Evolutionary conservation across 352 stramenopile genomes (phyloP).

Genomic region (Phytopythium delawarense): DNA sequence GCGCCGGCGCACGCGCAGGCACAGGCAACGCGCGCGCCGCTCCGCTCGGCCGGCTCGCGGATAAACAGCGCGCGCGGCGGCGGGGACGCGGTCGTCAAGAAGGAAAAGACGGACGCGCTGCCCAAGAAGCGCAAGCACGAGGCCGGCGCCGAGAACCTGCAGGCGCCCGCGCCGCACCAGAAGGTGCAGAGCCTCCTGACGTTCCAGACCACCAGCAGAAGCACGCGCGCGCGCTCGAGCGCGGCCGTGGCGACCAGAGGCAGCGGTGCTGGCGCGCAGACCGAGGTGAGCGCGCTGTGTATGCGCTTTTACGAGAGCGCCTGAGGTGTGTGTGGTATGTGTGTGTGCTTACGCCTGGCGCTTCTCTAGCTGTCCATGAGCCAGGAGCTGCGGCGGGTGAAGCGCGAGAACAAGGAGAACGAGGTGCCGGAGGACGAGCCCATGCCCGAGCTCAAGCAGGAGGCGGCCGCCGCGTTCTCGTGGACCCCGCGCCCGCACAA

Average conservation of each 20-base stretch:
- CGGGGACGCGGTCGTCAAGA: constrained; percentile 20
- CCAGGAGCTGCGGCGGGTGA: constrained; percentile 1
- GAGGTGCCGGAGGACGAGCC: constrained; percentile 9
- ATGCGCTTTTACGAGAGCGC: neutral
- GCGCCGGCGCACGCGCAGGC: neutral
- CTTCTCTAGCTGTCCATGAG: neutral
- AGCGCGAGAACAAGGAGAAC: constrained; percentile 19
- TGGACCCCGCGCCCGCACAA: constrained; percentile 48
- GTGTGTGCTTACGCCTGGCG: neutral
- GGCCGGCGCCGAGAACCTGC: constrained; percentile 25
- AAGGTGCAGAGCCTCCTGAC: constrained; percentile 73
- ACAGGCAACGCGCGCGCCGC: neutral
- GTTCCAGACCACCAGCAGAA: constrained; percentile 38
- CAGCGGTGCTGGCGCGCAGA: neutral
- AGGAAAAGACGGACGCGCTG: constrained; percentile 32
- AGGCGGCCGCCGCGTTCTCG: constrained; percentile 1
- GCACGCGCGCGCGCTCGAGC: constrained; percentile 9
- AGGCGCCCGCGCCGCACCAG: constrained; percentile 13
- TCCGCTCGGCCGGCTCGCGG: constrained; percentile 1
- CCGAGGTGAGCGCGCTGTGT: neutral
- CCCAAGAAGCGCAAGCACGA: constrained; percentile 46
- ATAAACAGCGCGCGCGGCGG: constrained; percentile 2
- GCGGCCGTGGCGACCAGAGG: neutral
- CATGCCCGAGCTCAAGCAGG: neutral
- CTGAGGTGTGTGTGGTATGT: neutral